Base-by-base conservation (phyloP, 768 basidiomycete species). In the Mycena crocata region DNA sequence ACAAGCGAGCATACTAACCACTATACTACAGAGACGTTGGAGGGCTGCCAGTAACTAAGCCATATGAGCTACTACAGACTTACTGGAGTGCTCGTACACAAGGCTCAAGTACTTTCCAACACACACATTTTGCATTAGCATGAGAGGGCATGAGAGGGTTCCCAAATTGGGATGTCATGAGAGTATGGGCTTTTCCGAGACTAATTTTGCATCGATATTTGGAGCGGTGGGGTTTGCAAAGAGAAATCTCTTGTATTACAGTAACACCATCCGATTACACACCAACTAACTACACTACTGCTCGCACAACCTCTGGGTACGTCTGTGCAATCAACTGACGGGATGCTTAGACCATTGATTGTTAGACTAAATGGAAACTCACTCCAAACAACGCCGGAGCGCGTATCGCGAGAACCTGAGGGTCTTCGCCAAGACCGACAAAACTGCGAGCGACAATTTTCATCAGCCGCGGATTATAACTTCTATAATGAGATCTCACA, bases 341-440 rank as follows among this genome's bases (percentile, higher is more conserved):
- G 44, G 49, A 40, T 42, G 12, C 32, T 69, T 12, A 64, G 39
- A n/a, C 64, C 13, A 45, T 34, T 55, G 13, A 8, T 54, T 26
- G 39, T 42, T 34, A 8, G n/a, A 57, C 37, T 58, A 26, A 31
- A 32, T 50, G 26, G 17, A 49, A 58, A 76, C 86, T 64, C 75
- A 91, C 89, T 32, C 73, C 81, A 72, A 93, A 94, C 48, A 94
- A 79, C 37, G 84, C 87, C 21, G 93, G 93, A 21, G 91, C 89
- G 52, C 94, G 85, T 46, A 87, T 81, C 7, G 89, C 89, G 49
- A 95, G 81, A 23, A 94, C 86, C 71, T 91, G 87, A 4, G 93
- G 94, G 73, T 95, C 93, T 76, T 95, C 93, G 55, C 88, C 93
- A 12, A 95, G 83, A 10, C 93, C 93, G 34, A 95, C 94, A 74